Conservation (phyloP, 345 rosid genomes). For the Gossypium ekmanianum region DNA sequence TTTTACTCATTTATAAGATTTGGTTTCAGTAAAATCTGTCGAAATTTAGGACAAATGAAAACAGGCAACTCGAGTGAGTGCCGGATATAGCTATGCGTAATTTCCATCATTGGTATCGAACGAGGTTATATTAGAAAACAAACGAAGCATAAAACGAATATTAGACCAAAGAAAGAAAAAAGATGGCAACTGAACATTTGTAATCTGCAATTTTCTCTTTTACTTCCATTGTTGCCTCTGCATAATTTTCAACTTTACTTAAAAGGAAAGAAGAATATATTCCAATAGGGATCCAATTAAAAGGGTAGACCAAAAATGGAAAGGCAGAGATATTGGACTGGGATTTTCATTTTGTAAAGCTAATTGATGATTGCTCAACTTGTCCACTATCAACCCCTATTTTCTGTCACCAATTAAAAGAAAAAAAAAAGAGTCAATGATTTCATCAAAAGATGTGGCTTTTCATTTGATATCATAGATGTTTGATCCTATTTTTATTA, state of each 20-base stretch:
- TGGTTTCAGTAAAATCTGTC: background rate
- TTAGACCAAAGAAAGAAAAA: background rate
- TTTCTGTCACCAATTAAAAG: background rate
- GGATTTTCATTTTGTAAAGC: background rate
- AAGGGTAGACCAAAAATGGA: background rate
- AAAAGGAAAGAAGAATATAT: slow-evolving; percentile 1
- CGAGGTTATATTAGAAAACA: background rate
- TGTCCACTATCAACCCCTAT: background rate
- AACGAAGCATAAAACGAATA: background rate
- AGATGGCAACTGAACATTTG: background rate
- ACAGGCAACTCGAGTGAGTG: background rate
- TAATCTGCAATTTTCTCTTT: background rate
- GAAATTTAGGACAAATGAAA: background rate
- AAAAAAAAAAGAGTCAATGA: background rate
- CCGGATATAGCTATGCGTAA: background rate
- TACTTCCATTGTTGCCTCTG: background rate
- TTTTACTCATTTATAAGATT: background rate
- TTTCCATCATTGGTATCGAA: background rate
- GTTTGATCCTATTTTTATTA: background rate
- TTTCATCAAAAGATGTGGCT: background rate
- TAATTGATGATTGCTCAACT: slow-evolving; percentile 1
- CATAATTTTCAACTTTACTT: background rate
- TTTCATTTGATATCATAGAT: background rate
- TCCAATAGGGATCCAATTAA: background rate
- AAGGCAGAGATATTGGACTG: background rate